Base-by-base conservation (phyloP, 495 filamentous ascomycete species). In the Arthonia radiata region DNA sequence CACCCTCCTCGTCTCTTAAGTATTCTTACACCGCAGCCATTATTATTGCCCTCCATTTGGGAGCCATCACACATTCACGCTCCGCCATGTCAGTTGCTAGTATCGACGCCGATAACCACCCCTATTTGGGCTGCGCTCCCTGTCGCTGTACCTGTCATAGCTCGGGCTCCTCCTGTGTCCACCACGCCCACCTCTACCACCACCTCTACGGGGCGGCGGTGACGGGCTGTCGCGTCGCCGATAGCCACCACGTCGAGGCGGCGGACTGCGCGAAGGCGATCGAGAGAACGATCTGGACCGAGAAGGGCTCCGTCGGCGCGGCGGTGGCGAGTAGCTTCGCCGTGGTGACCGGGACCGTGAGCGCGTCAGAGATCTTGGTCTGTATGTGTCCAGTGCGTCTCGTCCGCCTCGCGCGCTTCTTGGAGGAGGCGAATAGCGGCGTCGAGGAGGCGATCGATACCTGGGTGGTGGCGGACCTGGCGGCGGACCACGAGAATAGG, bases 61-160 rank as follows among this genome's bases (percentile, higher is more conserved):
- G n/a, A n/a, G n/a, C n/a, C n/a, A n/a, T n/a, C n/a, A n/a, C n/a
- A n/a, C n/a, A n/a, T n/a, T n/a, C n/a, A n/a, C n/a, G n/a, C n/a
- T n/a, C n/a, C n/a, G n/a, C n/a, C n/a, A n/a, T n/a, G n/a, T n/a
- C n/a, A n/a, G n/a, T n/a, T n/a, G n/a, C n/a, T n/a, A n/a, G n/a
- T n/a, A n/a, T n/a, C n/a, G n/a, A n/a, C n/a, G n/a, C n/a, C n/a
- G n/a, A n/a, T n/a, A n/a, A n/a, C n/a, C n/a, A n/a, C n/a, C n/a
- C n/a, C n/a, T n/a, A n/a, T n/a, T n/a, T n/a, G n/a, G n/a, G n/a
- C n/a, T n/a, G n/a, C n/a, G n/a, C n/a, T n/a, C n/a, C n/a, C n/a
- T n/a, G n/a, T n/a, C n/a, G 32, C 57, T 60, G 38, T 67, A 68
- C 34, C 65, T 69, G 31, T 50, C 60, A 34, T 65, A 65, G 39